Conservation (phyloP, 495 filamentous ascomycete genomes). For the Xanthoparmelia taractica region DNA sequence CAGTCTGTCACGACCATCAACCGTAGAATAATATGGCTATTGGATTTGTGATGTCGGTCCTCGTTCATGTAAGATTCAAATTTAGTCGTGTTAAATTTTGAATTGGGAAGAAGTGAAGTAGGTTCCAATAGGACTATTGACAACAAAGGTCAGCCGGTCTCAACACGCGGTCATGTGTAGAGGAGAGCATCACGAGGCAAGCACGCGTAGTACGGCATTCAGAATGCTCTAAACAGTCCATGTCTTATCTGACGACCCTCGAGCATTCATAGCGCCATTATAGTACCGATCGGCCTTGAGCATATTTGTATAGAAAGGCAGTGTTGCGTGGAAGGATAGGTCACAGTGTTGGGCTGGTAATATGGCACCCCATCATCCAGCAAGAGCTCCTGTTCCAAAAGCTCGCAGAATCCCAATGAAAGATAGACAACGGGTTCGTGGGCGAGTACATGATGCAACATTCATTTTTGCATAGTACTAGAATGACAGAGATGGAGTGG, state of each 20-base stretch:
- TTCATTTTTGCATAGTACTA: not conserved
- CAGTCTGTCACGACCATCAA: not conserved
- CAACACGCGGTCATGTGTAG: constrained; percentile 19
- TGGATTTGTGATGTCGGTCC: not conserved
- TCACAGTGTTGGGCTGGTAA: not conserved
- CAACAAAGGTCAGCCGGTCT: constrained; percentile 8
- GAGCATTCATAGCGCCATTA: not conserved
- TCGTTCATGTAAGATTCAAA: not conserved
- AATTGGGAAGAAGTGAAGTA: not conserved
- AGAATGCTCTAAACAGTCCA: constrained; percentile 8
- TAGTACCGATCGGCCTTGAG: not conserved
- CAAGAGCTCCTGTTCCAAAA: not conserved
- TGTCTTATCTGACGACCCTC: constrained; percentile 8
- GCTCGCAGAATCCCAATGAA: not conserved
- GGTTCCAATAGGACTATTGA: constrained; percentile 1
- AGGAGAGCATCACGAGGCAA: constrained; percentile 17
- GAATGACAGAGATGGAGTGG: not conserved
- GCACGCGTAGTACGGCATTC: constrained; percentile 10
- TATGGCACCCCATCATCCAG: not conserved
- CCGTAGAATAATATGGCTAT: not conserved
- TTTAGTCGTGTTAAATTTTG: not conserved
- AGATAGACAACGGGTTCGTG: not conserved
- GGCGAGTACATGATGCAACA: not conserved
- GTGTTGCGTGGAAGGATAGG: not conserved
- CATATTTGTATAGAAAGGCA: not conserved